Conservation (phyloP, 352 stramenopile genomes). For the Pythium guiyangense region DNA sequence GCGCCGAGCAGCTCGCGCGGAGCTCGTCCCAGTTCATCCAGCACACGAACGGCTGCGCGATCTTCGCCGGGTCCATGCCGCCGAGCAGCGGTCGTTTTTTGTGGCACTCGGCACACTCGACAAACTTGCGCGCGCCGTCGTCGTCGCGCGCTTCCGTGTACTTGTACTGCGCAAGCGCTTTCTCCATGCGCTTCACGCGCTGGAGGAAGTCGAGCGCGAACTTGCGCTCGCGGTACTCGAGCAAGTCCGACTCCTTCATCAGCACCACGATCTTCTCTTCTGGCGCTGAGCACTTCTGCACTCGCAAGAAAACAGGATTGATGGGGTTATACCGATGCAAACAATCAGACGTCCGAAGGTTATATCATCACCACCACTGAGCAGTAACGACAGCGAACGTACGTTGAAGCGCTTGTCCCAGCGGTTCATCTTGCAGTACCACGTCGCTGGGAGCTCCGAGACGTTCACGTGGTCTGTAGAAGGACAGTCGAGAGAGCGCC, state of each 20-base stretch:
- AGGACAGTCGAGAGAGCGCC: not conserved
- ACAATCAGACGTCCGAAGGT: not conserved
- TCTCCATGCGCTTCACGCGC: constrained; percentile 74
- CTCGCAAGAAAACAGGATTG: not conserved
- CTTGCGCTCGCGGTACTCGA: constrained; percentile 58
- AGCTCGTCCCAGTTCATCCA: constrained; percentile 87
- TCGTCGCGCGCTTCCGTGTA: constrained; percentile 60
- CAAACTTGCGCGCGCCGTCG: constrained; percentile 56
- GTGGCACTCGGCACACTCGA: constrained; percentile 67
- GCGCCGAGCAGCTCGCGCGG: constrained; percentile 71
- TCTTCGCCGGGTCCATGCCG: constrained; percentile 66
- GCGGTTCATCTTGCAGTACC: constrained; percentile 87
- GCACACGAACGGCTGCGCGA: constrained; percentile 73
- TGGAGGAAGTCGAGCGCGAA: constrained; percentile 65
- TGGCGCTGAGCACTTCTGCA: constrained; percentile 65
- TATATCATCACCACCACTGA: not conserved
- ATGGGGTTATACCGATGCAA: constrained; percentile 1
- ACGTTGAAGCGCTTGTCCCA: constrained; percentile 81
- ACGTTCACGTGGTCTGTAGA: constrained; percentile 69
- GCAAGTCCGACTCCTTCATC: constrained; percentile 62
- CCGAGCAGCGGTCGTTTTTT: constrained; percentile 69
- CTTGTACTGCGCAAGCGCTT: constrained; percentile 57
- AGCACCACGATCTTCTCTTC: constrained; percentile 68
- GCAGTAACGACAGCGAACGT: constrained; percentile 7
- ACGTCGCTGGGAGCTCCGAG: constrained; percentile 59